Conservation (phyloP, 352 stramenopile genomes). For the Phytophthora multivora region DNA sequence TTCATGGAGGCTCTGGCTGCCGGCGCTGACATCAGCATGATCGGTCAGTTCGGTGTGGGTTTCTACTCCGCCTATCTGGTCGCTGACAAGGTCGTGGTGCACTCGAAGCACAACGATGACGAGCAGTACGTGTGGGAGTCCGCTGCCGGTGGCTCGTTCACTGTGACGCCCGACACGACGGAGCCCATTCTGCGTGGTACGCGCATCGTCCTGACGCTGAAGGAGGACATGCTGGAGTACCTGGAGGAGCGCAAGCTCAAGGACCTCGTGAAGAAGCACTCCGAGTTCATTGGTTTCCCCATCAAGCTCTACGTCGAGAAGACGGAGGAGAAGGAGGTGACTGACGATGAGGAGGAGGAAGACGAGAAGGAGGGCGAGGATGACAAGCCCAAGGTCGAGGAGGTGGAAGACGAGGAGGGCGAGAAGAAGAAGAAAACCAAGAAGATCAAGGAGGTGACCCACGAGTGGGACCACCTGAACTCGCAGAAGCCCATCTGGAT, state of each 20-base stretch:
- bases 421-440: conserved; percentile 99
- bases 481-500: conserved; percentile 99
- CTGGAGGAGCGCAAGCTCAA: conserved; percentile 98
- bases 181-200: conserved; percentile 92
- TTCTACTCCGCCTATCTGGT: conserved; percentile 99
- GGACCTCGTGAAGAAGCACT: conserved; percentile 99
- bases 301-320: conserved; percentile 99
- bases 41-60: conserved; percentile 99
- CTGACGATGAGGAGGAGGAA: conserved; percentile 98
- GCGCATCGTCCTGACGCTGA: conserved; percentile 97
- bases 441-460: conserved; percentile 97
- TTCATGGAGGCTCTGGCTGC: conserved; percentile 99
- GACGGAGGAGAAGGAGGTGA: conserved; percentile 99
- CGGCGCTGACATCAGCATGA: conserved; percentile 99
- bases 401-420: conserved; percentile 96
- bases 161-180: conserved; percentile 90
- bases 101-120: conserved; percentile 99
- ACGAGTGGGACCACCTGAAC: conserved; percentile 99
- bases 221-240: conserved; percentile 99
- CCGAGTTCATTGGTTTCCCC: conserved; percentile 99
- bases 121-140: conserved; percentile 98
- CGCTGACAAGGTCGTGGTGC: conserved; percentile 98
- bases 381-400: conserved; percentile 97
- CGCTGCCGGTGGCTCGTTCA: conserved; percentile 98
- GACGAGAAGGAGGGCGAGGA: conserved; percentile 94